phyloP scores from a whole-genome alignment of 306 rosid species.

The Trifolium subterraneum region DNA sequence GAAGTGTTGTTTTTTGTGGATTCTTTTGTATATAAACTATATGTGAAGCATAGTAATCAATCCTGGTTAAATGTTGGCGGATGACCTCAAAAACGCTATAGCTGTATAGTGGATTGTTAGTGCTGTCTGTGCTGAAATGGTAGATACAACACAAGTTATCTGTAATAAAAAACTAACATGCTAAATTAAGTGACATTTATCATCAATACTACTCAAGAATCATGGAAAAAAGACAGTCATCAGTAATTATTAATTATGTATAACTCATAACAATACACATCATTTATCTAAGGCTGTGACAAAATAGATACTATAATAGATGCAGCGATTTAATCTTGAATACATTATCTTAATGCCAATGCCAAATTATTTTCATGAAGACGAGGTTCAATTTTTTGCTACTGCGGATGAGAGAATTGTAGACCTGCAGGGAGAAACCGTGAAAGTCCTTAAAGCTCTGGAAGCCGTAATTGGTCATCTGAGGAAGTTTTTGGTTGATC shows the following conservation, averaged over 20 bases:
- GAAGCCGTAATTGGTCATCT: slow-evolving; percentile 85
- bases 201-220: slow-evolving; percentile 15
- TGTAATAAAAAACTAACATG: not conserved
- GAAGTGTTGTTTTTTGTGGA: slow-evolving; percentile 10
- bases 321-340: slow-evolving; percentile 19
- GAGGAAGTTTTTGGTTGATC: slow-evolving; percentile 94
- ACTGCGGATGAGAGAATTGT: slow-evolving; percentile 82
- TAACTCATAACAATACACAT: not conserved
- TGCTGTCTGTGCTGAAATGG: not conserved
- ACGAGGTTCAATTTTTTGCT: slow-evolving; percentile 71
- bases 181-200: slow-evolving; percentile 7
- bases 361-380: slow-evolving; percentile 52
- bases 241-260: not conserved
- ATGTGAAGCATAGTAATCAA: slow-evolving; percentile 20
- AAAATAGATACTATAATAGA: not conserved
- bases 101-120: not conserved
- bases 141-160: not conserved
- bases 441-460: slow-evolving; percentile 80
- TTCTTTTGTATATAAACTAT: slow-evolving; percentile 4
- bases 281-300: not conserved
- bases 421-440: slow-evolving; percentile 90
- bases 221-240: not conserved
- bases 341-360: slow-evolving; percentile 40
- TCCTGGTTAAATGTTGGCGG: not conserved
- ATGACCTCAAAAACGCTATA: not conserved